These are phyloP conservation scores for Cryptococcus maquisensis DNA, from an alignment of 1,284 basidiomycete species.

Conservation along the genomic window DNA sequence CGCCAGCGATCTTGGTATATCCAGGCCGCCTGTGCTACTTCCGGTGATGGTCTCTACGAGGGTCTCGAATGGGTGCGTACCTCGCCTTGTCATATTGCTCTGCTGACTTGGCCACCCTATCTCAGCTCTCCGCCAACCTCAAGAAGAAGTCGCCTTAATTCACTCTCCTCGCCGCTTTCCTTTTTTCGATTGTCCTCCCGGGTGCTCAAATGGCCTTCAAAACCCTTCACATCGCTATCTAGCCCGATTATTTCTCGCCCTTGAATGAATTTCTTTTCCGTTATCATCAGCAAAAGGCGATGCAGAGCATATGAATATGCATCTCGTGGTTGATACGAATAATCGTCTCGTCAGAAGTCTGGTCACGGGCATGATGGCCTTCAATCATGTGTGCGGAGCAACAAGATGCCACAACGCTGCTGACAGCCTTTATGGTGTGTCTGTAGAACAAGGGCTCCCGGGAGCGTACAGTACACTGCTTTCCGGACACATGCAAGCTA, in stretches of 20 bases:
- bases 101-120: not conserved
- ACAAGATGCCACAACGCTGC: too few relatives aligned
- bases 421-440: too few relatives aligned
- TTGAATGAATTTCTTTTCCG: not conserved
- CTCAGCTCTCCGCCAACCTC: conserved; percentile 50
- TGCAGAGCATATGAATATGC: too few relatives aligned
- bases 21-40: conserved; percentile 98
- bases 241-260: not conserved
- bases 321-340: too few relatives aligned
- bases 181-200: not conserved
- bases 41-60: conserved; percentile 98
- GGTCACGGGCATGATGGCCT: too few relatives aligned
- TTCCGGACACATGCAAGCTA: too few relatives aligned
- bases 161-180: not conserved
- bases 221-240: not conserved
- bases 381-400: too few relatives aligned
- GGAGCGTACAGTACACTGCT: too few relatives aligned
- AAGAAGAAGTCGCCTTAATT: conserved; percentile 39
- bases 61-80: conserved; percentile 80
- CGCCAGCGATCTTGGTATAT: conserved; percentile 99
- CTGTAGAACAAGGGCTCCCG: too few relatives aligned
- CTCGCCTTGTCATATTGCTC: not conserved
- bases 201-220: not conserved
- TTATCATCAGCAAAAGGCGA: not conserved
- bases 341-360: too few relatives aligned